Base-by-base conservation (phyloP, 202 grass and related monocot genomes). In the Cymbopogon flexuosus region DNA sequence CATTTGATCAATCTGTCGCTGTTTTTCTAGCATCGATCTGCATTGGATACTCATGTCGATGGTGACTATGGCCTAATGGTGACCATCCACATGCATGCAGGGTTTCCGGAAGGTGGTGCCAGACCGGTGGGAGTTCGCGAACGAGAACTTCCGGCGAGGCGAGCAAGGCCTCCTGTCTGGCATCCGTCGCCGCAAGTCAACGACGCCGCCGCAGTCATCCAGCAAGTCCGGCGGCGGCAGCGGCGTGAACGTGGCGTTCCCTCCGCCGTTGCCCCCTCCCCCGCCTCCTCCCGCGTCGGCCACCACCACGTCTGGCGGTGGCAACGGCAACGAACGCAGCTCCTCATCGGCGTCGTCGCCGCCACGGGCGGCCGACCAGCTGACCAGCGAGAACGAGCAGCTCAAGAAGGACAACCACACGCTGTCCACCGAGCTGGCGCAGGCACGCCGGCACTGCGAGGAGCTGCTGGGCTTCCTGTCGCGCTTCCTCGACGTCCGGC, bases 81-180 rank as follows among this genome's bases (percentile, higher is more conserved):
- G 27, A 27, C 27, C 27, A 27, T 27, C 27, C 27, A 27, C 27
- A 27, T 27, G 27, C 27, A 87, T 84, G 37, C 88, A 99, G 92
- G 92, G 96, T 23, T 99, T 99, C 60, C 92, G 85, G 59, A 99
- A 99, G 73, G 92, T 99, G 67, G 87, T 88, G 70, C 83, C 96
- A 0, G 90, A 96, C 58, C 70, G 88, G 40, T 99, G 96, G 96
- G 96, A 99, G 83, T 99, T 99, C 70, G 90, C 90, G 9, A 99
- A 96, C 42, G 87, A 96, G 8, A 93, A 93, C 69, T 99, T 99
- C 77, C 88, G 90, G 47, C 82, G 85, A 75, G 90, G 90, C 2
- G 89, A 99, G 41, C 82, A 87, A 76, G 69, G 60, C n/a, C 87
- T 99, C 29, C 81, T 99, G 70, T 63, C 33, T 5, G 68, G 90